Percentiles rank a stretch among this genome's conserved stretches.
phyloP scores from a whole-genome alignment of 768 basidiomycete genomes.

The Strobilomyces dryophilus region DNA sequence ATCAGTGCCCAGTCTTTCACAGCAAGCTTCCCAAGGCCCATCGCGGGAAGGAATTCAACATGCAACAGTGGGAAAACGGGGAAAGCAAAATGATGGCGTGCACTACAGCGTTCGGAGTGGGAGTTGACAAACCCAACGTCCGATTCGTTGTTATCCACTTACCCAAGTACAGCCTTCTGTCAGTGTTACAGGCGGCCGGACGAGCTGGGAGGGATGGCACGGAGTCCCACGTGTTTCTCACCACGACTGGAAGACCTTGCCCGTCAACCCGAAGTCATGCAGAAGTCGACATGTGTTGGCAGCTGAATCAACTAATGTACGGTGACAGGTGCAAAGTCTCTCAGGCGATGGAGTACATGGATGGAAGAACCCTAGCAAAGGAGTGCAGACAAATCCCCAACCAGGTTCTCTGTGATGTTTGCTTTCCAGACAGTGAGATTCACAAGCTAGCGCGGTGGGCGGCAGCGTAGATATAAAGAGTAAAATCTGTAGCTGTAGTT shows the following conservation, averaged over 20 bases:
- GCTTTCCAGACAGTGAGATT: not conserved
- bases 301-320: not conserved
- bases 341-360: constrained; percentile 1
- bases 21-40: not conserved
- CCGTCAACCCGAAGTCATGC: not conserved
- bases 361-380: not conserved
- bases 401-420: constrained; percentile 1
- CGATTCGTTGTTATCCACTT: not conserved
- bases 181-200: not conserved
- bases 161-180: not conserved
- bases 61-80: not conserved
- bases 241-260: not conserved
- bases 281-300: not conserved
- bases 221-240: constrained; percentile 3
- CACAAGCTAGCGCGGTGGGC: no score
- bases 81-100: constrained; percentile 1
- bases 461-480: no score
- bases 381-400: not conserved
- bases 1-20: not conserved
- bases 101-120: not conserved
- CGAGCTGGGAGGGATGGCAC: not conserved
- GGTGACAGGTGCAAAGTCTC: not conserved
- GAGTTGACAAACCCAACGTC: constrained; percentile 3
- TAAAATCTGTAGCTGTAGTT: no score
- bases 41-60: not conserved